Evolutionary conservation across 2,329 filamentous ascomycete species (phyloP).

Genomic region (Claviceps monticola): DNA sequence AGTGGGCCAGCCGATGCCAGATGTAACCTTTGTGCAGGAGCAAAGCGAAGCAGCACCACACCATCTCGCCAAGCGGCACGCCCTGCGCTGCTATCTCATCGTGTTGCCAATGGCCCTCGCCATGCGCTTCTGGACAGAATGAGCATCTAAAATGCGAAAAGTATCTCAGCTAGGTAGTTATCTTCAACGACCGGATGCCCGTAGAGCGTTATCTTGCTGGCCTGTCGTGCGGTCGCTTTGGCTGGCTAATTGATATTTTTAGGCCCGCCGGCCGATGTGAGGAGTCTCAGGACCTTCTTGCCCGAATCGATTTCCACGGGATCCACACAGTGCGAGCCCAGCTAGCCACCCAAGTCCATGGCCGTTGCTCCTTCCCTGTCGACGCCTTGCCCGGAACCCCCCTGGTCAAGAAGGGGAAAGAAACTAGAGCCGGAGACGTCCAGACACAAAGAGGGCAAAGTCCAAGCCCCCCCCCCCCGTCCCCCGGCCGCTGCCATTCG

Average conservation of each 20-base stretch:
- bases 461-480: conserved; percentile 5
- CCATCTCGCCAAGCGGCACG: background rate
- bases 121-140: background rate
- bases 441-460: background rate
- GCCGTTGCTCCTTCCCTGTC: conserved; percentile 2
- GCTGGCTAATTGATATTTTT: conserved; percentile 1
- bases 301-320: background rate
- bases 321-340: conserved; percentile 4
- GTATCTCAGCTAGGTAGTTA: background rate
- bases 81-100: background rate
- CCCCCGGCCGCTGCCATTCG: conserved; percentile 15
- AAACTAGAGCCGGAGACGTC: background rate
- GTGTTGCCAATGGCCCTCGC: background rate
- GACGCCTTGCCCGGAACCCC: background rate
- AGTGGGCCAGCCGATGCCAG: background rate
- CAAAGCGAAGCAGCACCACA: background rate
- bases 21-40: background rate
- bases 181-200: background rate
- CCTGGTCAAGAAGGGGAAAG: background rate
- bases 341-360: conserved; percentile 1
- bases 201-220: background rate
- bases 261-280: conserved; percentile 2
- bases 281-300: background rate
- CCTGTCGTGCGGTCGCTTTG: background rate
- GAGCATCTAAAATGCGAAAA: background rate